Conservation (phyloP, 306 rosid genomes). For the Nissolia schottii region DNA sequence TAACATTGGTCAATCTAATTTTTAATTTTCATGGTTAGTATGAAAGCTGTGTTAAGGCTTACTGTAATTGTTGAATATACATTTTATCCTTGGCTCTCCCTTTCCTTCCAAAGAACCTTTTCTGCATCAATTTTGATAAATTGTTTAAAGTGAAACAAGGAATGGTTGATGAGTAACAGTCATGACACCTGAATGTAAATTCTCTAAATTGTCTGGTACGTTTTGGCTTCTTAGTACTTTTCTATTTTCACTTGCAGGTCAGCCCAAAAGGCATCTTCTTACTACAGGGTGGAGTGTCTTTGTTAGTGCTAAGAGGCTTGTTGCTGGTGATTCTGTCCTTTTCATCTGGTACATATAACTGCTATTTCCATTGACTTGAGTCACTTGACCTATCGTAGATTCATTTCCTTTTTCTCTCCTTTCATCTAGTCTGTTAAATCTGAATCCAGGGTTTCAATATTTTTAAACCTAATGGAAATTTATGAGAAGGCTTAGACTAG, state of each 20-base stretch:
- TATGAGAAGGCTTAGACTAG: neutral
- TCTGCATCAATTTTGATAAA: neutral
- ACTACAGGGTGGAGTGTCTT: constrained; percentile 82
- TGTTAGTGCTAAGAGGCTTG: constrained; percentile 71
- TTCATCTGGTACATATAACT: constrained; percentile 52
- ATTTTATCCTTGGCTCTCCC: neutral
- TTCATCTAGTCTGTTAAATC: neutral
- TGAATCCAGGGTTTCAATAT: neutral
- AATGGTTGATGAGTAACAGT: neutral
- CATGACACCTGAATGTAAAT: neutral
- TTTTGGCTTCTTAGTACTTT: constrained; percentile 9
- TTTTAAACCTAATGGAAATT: neutral
- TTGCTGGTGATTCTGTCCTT: constrained; percentile 78
- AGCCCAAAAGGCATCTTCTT: constrained; percentile 79
- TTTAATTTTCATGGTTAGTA: neutral
- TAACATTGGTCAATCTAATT: neutral
- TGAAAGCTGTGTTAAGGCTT: neutral
- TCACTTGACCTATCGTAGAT: neutral
- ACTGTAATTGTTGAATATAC: neutral
- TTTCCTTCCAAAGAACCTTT: neutral
- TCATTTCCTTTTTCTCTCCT: neutral
- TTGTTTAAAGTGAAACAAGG: neutral
- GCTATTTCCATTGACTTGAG: neutral
- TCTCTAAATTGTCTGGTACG: neutral
- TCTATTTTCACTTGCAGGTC: constrained; percentile 40